phyloP scores from a whole-genome alignment of 1,284 basidiomycete genomes.

The Irpex sp. region DNA sequence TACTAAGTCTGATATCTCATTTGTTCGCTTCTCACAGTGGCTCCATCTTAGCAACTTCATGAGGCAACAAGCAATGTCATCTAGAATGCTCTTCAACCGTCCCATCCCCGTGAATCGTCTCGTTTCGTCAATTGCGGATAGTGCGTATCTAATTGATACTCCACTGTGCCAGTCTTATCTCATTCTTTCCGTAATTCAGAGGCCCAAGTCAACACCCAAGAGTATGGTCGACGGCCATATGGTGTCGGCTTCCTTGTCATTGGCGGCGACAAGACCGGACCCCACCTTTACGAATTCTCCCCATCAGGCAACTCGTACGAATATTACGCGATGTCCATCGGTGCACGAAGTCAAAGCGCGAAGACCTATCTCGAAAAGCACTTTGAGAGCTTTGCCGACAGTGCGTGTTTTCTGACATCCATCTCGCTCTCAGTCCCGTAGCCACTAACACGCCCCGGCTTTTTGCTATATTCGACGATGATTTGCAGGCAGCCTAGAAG shows the following conservation, averaged over 20 bases:
- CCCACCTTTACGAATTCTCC: constrained; percentile 97
- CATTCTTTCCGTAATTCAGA: constrained; percentile 44
- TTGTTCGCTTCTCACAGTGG: constrained; percentile 6
- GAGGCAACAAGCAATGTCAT: constrained; percentile 97
- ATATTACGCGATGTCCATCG: constrained; percentile 98
- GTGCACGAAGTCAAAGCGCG: constrained; percentile 94
- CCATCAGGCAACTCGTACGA: constrained; percentile 98
- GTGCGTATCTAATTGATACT: constrained; percentile 43
- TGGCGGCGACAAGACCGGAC: constrained; percentile 91
- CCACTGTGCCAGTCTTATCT: not conserved
- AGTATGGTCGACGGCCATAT: constrained; percentile 96
- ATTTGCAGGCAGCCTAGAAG: constrained; percentile 69
- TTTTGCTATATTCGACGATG: not conserved
- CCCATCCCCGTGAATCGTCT: constrained; percentile 93
- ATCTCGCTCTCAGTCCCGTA: not conserved
- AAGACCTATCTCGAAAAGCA: constrained; percentile 98
- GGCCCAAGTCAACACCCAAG: constrained; percentile 98
- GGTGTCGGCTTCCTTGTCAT: constrained; percentile 99
- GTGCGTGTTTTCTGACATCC: constrained; percentile 42
- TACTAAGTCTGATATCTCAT: not conserved
- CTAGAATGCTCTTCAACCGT: constrained; percentile 92
- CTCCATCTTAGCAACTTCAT: constrained; percentile 83
- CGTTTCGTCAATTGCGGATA: constrained; percentile 92
- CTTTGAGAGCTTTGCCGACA: constrained; percentile 82
- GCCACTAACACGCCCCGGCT: constrained; percentile 3